Evolutionary conservation across 2,329 filamentous ascomycete species (phyloP), one percentile per base, ranked within the genome.

Genomic region (Paracoccidioides lutzii): DNA sequence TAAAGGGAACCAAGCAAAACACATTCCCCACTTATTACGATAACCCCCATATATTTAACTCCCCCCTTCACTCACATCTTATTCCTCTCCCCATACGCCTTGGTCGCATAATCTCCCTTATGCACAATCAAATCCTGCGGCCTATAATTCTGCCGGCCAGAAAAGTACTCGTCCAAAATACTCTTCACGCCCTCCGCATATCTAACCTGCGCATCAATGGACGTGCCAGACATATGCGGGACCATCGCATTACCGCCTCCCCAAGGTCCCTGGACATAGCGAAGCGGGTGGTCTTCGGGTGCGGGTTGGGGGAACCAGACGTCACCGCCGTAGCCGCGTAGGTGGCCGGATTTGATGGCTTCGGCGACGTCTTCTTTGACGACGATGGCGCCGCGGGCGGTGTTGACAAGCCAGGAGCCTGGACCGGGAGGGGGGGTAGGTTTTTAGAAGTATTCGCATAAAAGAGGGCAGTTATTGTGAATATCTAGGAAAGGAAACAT

Each of bases 341-440:
- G 71, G 74, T 97, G 90, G 67, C 93, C 93, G 38, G 80, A 82
- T 80, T 91, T 89, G 72, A 98, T 82, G 52, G 93, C 93, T 33
- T 86, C 90, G 60, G 93, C 93, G 56, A 98, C 93, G 65, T 97
- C 93, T 77, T 97, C 91, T 83, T 97, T 97, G 77, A 97, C 91
- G 66, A 98, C 90, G 71, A 98, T 98, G 74, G 93, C 93, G 68
- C 93, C 93, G 73, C 93, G 93, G 65, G 93, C 93, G 38, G 93
- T 98, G 85, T 98, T 98, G 78, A 98, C 78, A 71, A 98, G 87
- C 88, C 93, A 97, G 43, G 90, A 87, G 67, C 90, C 86, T 87
- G 57, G 48, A 38, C 56, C 9, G 46, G 41, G 43, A 1, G 15
- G 8, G 22, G 22, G 41, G 49, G 22, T 32, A 4, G 4, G 48